Evolutionary conservation across 2,329 filamentous ascomycete genomes (phyloP).

Genomic region (Cercospora brassicicola): DNA sequence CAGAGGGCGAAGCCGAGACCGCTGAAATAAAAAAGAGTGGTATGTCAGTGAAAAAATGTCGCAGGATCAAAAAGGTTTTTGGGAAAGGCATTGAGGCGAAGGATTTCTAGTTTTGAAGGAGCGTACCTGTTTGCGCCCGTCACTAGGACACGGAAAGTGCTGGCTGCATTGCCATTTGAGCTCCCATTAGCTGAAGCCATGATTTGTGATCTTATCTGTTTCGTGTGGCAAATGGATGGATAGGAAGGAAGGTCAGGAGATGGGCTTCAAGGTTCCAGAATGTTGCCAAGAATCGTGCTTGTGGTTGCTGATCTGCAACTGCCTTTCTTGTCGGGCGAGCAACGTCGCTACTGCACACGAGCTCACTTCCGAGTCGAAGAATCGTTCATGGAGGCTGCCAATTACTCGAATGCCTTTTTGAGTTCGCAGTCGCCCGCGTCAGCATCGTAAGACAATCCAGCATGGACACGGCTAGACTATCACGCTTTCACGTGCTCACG

Average conservation of each 20-base stretch:
- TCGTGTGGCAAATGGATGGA: neutral
- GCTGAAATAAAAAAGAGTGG: no score
- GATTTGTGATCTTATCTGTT: neutral
- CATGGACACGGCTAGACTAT: neutral
- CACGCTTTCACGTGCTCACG: neutral
- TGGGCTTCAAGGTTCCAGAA: neutral
- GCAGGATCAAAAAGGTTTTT: neutral
- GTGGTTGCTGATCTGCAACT: neutral
- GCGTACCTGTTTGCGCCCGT: conserved; percentile 82
- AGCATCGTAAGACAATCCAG: neutral
- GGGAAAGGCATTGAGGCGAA: no score
- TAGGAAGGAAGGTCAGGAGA: neutral
- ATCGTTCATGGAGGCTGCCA: neutral
- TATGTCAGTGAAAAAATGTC: no score
- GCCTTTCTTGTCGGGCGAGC: neutral
- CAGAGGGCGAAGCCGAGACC: conserved; percentile 84
- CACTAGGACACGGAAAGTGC: conserved; percentile 61
- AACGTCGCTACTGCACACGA: neutral
- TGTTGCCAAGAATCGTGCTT: neutral
- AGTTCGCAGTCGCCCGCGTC: neutral
- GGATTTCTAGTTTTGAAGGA: no score
- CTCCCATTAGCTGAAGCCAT: neutral
- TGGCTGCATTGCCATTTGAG: neutral
- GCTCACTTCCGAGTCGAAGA: neutral
- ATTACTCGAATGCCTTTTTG: no score